Conservation (phyloP, 345 rosid species). For the Pelargonium nanum region DNA sequence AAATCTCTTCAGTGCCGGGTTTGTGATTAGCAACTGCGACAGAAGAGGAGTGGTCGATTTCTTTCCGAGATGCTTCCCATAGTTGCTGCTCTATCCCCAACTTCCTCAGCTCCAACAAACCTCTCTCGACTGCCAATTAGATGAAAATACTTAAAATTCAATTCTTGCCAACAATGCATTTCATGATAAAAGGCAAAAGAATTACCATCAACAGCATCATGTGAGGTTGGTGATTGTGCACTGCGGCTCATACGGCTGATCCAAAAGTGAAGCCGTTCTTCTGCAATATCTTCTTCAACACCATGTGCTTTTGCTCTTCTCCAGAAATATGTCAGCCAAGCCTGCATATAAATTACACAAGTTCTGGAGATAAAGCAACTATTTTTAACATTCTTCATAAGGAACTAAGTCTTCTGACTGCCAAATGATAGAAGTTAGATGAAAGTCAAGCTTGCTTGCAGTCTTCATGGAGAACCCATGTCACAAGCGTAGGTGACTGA, state of each 20-base stretch:
- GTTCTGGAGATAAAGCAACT: background rate
- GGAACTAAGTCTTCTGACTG: background rate
- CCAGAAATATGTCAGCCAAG: constrained; percentile 88
- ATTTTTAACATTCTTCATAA: background rate
- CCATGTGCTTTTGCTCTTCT: constrained; percentile 63
- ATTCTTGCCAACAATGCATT: background rate
- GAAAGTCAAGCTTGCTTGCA: background rate
- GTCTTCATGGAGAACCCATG: background rate
- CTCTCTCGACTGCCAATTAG: constrained; percentile 56
- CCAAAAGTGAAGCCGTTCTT: constrained; percentile 69
- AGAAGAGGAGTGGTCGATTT: too few species aligned
- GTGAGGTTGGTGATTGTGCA: constrained; percentile 35
- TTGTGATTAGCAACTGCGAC: too few species aligned
- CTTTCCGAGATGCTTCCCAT: constrained; percentile 59
- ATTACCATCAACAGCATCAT: constrained; percentile 81
- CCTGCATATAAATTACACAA: constrained; percentile 23
- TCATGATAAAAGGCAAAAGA: background rate
- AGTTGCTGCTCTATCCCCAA: constrained; percentile 58
- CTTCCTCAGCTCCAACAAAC: constrained; percentile 70
- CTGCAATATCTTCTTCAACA: constrained; percentile 62
- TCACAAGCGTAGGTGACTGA: too few species aligned
- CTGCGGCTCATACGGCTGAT: constrained; percentile 46
- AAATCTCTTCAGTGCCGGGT: too few species aligned
- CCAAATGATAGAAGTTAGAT: background rate
- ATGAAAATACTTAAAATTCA: background rate